Base-by-base conservation (phyloP, 1,284 basidiomycete species). In the Heterobasidion irregulare region DNA sequence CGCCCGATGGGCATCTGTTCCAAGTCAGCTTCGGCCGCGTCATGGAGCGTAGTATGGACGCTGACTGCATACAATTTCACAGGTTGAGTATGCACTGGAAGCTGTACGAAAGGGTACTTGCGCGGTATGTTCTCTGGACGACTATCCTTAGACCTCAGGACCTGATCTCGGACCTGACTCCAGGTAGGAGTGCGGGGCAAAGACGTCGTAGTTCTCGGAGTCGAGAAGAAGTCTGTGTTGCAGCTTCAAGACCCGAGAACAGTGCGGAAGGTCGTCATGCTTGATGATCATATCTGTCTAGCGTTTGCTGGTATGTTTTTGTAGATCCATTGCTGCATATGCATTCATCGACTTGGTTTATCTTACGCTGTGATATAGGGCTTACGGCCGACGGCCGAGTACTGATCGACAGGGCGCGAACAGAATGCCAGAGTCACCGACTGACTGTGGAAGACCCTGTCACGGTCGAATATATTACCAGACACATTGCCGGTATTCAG, bases 1-100 rank as follows among this genome's bases (percentile, higher is more conserved):
- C 93, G 18, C 94, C 93, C 57, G 94, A 96, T 75, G 94, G 94
- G 8, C 93, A 95, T 73, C 74, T 95, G 63, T 94, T 94, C 78
- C 92, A 94, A 79, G 91, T 88, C 63, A 59, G 73, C 60, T 57
- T 45, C 36, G 19, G 59, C 57, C 64, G 65, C 64, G 58, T 62
- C 61, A 56, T 58, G 19, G 44, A 43, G 45, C 45, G 15, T 44
- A 38, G 53, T 48, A 47, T 47, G 52, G 56, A 53, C 52, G 36
- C 48, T 55, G 52, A 57, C 61, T 57, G 15, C 63, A 57, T 53
- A 56, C 58, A 50, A 26, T 32, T 56, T 62, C 64, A 55, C 70
- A 97, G 91, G 97, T 99, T 63, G 97, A 99, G 75, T 99, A 99
- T 72, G 97, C 97, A 6, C 76, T 90, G 19, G 97, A 99, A 72